A percentile compares a stretch with the other conserved stretches of the same genome.
These are phyloP conservation scores for Rubia yunnanensis DNA, from an alignment of 257 asterid genomes.

Conservation along the genomic window DNA sequence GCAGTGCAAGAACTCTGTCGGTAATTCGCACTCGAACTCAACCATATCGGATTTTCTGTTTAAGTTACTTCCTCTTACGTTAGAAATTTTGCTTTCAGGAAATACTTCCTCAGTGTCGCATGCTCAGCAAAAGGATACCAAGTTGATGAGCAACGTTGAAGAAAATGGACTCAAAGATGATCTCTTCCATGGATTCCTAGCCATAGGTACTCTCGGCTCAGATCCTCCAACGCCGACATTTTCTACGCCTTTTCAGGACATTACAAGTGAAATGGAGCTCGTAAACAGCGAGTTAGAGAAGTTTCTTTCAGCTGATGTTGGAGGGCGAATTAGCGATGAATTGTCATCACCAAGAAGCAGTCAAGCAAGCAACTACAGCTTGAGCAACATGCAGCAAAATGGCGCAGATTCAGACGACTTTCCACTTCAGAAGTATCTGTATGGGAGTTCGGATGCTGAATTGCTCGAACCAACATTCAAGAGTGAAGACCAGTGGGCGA, in stretches of 20 bases:
- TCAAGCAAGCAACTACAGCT: constrained; percentile 46
- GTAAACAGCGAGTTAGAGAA: constrained; percentile 62
- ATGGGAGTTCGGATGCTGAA: constrained; percentile 31
- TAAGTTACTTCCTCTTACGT: background rate
- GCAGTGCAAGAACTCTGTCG: constrained; percentile 37
- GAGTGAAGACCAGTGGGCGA: constrained; percentile 21
- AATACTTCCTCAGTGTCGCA: constrained; percentile 18
- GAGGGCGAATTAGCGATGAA: constrained; percentile 29
- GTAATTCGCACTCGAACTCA: constrained; percentile 35
- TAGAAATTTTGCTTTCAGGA: constrained; percentile 31
- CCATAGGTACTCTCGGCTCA: constrained; percentile 80
- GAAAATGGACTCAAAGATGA: constrained; percentile 11
- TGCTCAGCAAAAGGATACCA: constrained; percentile 10
- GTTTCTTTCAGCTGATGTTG: constrained; percentile 54
- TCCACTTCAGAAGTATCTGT: constrained; percentile 65
- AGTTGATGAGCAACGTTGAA: constrained; percentile 8
- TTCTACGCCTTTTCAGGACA: constrained; percentile 26
- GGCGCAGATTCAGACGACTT: constrained; percentile 39
- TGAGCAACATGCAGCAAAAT: constrained; percentile 32
- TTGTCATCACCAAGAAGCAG: constrained; percentile 46
- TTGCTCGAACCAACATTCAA: constrained; percentile 27
- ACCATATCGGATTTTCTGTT: background rate
- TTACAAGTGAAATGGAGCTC: constrained; percentile 38
- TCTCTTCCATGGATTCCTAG: constrained; percentile 57
- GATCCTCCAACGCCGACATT: constrained; percentile 78